Evolutionary conservation across 176 grass and related monocot species (phyloP).

Genomic region (Musa troglodytarum): DNA sequence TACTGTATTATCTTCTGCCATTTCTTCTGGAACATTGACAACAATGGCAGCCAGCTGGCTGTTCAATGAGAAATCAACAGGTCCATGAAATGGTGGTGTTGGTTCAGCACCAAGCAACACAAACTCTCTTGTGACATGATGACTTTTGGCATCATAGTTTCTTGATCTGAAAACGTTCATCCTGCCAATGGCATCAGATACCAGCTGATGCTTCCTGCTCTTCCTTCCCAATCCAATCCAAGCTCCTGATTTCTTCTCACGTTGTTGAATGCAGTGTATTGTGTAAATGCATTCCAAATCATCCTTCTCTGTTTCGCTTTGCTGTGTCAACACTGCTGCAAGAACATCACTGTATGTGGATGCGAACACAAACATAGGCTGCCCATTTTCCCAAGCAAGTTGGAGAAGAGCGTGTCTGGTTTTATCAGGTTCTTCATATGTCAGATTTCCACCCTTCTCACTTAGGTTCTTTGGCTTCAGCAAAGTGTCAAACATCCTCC

Average conservation of each 20-base stretch:
- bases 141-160: conserved; percentile 29
- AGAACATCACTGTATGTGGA: conserved; percentile 70
- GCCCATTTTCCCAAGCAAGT: conserved; percentile 70
- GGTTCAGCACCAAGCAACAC: conserved; percentile 63
- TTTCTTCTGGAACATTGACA: conserved; percentile 28
- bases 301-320: conserved; percentile 28
- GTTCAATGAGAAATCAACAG: conserved; percentile 32
- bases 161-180: conserved; percentile 52
- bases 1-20: conserved; percentile 31
- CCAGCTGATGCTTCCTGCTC: conserved; percentile 58
- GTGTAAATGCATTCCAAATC: conserved; percentile 55
- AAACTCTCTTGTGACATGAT: conserved; percentile 52
- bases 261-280: conserved; percentile 60
- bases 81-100: conserved; percentile 31
- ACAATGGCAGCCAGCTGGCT: conserved; percentile 71
- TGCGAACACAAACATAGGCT: conserved; percentile 88
- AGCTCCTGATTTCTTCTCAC: conserved; percentile 44
- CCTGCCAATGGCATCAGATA: conserved; percentile 56
- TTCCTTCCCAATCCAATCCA: conserved; percentile 62
- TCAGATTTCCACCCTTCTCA: no score
- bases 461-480: conserved; percentile 43
- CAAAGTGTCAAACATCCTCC: conserved; percentile 88
- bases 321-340: conserved; percentile 57
- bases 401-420: conserved; percentile 75
- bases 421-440: not conserved